Evolutionary conservation across 257 asterid genomes (phyloP).

Genomic region (Salvia splendens): DNA sequence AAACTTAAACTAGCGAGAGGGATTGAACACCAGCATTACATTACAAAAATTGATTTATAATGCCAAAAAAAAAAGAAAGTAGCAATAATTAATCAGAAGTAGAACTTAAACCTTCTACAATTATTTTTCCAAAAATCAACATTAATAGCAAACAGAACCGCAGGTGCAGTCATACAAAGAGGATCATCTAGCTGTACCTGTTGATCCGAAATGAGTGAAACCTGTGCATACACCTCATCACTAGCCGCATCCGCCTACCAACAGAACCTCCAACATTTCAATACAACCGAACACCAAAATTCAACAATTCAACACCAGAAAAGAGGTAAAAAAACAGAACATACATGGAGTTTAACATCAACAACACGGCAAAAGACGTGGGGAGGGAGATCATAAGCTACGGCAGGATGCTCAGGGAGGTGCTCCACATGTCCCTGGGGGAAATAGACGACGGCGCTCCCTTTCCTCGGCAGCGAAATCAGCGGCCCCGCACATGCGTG

Average conservation of each 20-base stretch:
- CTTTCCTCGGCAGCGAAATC: conserved; percentile 88
- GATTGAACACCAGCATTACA: conserved; percentile 2
- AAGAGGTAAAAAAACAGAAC: conserved; percentile 5
- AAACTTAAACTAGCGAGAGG: background rate
- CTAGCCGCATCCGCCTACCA: conserved; percentile 78
- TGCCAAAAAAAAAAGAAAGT: background rate
- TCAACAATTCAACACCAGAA: conserved; percentile 10
- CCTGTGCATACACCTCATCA: conserved; percentile 92
- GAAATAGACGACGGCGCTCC: conserved; percentile 76
- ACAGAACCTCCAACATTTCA: conserved; percentile 14
- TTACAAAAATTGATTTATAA: background rate
- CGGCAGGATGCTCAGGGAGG: conserved; percentile 58
- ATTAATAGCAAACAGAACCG: conserved; percentile 4
- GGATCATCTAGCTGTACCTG: conserved; percentile 46
- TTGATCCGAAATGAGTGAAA: conserved; percentile 76
- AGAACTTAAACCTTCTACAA: background rate
- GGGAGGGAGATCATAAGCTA: conserved; percentile 62
- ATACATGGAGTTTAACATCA: conserved; percentile 86
- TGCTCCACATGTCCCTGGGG: conserved; percentile 94
- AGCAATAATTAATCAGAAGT: conserved; percentile 14
- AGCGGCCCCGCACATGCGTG: conserved; percentile 98
- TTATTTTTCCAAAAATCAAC: conserved; percentile 12
- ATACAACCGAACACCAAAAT: background rate
- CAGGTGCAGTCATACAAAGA: conserved; percentile 2
- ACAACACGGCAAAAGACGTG: conserved; percentile 91